These are phyloP conservation scores for Fraxinus sp. DNA, from an alignment of 305 asterid genomes.

Conservation along the genomic window DNA sequence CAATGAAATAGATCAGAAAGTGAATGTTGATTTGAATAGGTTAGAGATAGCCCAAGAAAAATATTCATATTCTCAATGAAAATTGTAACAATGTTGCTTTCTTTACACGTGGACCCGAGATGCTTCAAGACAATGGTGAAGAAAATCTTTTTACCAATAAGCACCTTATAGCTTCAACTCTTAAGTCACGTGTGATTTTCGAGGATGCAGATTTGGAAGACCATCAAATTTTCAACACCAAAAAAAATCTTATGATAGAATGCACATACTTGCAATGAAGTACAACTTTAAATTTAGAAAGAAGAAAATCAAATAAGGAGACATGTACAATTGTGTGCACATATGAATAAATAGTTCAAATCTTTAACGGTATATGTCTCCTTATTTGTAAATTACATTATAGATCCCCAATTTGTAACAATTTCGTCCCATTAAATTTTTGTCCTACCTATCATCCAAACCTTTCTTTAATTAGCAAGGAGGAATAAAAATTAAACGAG, in stretches of 20 bases:
- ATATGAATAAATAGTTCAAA: too few relatives aligned
- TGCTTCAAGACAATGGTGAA: background rate
- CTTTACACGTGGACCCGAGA: background rate
- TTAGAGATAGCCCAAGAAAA: too few relatives aligned
- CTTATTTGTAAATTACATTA: too few relatives aligned
- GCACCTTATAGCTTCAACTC: background rate
- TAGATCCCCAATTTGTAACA: too few relatives aligned
- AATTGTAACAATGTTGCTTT: background rate
- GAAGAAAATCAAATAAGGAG: background rate
- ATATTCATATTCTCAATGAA: too few relatives aligned
- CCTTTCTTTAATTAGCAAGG: too few relatives aligned
- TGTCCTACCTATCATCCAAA: too few relatives aligned
- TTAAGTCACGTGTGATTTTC: background rate
- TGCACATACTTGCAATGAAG: background rate
- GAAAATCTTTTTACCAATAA: background rate
- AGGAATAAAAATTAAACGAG: too few relatives aligned
- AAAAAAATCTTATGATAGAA: background rate
- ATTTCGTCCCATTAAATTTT: too few relatives aligned
- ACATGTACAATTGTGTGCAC: background rate
- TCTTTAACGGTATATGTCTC: too few relatives aligned
- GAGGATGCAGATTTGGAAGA: background rate
- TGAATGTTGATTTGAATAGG: too few relatives aligned
- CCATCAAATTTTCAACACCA: background rate
- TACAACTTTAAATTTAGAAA: background rate
- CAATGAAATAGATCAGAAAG: too few relatives aligned